phyloP scores from a whole-genome alignment of 2,329 filamentous ascomycete species.

The Neoscytalidium dimidiatum region DNA sequence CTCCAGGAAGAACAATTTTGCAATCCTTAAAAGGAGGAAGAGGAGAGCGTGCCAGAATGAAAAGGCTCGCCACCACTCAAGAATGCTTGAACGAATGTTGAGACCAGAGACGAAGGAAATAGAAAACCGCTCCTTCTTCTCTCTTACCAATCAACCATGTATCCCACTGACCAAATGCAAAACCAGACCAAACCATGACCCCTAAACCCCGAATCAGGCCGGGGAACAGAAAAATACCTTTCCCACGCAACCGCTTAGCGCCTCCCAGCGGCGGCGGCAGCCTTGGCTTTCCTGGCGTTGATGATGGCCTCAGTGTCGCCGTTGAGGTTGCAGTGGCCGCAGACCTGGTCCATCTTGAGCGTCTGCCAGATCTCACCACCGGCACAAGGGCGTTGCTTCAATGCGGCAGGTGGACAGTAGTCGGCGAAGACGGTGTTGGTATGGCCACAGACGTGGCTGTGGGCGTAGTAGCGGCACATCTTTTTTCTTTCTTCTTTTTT shows the following conservation, averaged over 20 bases:
- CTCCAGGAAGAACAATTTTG: neutral
- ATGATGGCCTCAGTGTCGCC: neutral
- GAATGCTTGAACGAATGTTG: too few species aligned
- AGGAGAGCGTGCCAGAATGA: neutral
- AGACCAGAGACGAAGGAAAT: too few species aligned
- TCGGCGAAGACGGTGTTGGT: slow-evolving; percentile 41
- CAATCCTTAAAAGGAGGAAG: too few species aligned
- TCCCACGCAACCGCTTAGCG: neutral
- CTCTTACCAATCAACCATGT: too few species aligned
- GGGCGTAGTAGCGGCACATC: slow-evolving; percentile 54
- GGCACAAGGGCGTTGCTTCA: slow-evolving; percentile 34
- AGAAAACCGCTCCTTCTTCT: too few species aligned
- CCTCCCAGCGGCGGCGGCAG: neutral
- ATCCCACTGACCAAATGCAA: too few species aligned
- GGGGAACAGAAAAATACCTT: neutral
- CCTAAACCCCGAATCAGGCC: neutral
- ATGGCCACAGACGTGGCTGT: slow-evolving; percentile 49
- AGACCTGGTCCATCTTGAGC: slow-evolving; percentile 37
- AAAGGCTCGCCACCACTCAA: too few species aligned
- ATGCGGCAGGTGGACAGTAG: slow-evolving; percentile 33
- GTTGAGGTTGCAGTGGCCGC: slow-evolving; percentile 26
- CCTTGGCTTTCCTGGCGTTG: slow-evolving; percentile 1
- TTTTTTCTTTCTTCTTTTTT: neutral
- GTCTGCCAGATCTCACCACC: slow-evolving; percentile 37
- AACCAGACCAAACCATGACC: neutral